Percentiles rank a stretch among this genome's conserved stretches.
Conservation (phyloP, 2,329 filamentous ascomycete genomes). For the Verticillium klebahnii region DNA sequence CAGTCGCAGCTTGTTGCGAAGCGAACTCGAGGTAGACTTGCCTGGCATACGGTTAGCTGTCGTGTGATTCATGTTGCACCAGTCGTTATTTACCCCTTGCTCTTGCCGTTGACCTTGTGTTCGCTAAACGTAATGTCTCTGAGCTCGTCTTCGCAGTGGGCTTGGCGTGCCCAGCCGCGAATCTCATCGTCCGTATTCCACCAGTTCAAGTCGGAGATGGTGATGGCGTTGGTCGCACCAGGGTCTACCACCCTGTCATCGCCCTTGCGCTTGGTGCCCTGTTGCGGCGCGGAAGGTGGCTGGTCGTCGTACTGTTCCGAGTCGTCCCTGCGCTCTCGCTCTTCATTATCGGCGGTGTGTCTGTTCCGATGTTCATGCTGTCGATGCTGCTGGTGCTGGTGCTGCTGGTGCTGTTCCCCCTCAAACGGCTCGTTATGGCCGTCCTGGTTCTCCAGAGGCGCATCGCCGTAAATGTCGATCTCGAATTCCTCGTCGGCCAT, state of each 20-base stretch:
- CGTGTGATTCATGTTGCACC: neutral
- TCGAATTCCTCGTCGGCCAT: conserved; percentile 71
- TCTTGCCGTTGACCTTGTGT: conserved; percentile 98
- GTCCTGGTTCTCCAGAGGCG: conserved; percentile 34
- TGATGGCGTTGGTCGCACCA: conserved; percentile 63
- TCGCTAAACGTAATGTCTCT: conserved; percentile 96
- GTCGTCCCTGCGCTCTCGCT: conserved; percentile 22
- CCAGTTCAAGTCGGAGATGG: conserved; percentile 91
- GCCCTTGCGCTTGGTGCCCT: conserved; percentile 58
- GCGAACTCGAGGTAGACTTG: conserved; percentile 83
- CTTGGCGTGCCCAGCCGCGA: conserved; percentile 76
- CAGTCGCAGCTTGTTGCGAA: conserved; percentile 78
- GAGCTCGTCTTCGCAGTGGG: conserved; percentile 77
- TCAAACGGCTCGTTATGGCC: conserved; percentile 33
- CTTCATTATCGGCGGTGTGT: conserved; percentile 18
- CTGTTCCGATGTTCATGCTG: conserved; percentile 30
- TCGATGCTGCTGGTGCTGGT: conserved; percentile 29
- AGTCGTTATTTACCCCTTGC: conserved; percentile 73
- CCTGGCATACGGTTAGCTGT: conserved; percentile 26
- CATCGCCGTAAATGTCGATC: conserved; percentile 67
- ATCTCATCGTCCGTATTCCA: conserved; percentile 97
- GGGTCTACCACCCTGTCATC: conserved; percentile 56
- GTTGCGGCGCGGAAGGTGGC: conserved; percentile 28
- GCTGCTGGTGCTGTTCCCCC: conserved; percentile 30
- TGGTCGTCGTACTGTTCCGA: conserved; percentile 20